phyloP scores from a whole-genome alignment of 139 green algal genomes.

The Pleodorina starrii region DNA sequence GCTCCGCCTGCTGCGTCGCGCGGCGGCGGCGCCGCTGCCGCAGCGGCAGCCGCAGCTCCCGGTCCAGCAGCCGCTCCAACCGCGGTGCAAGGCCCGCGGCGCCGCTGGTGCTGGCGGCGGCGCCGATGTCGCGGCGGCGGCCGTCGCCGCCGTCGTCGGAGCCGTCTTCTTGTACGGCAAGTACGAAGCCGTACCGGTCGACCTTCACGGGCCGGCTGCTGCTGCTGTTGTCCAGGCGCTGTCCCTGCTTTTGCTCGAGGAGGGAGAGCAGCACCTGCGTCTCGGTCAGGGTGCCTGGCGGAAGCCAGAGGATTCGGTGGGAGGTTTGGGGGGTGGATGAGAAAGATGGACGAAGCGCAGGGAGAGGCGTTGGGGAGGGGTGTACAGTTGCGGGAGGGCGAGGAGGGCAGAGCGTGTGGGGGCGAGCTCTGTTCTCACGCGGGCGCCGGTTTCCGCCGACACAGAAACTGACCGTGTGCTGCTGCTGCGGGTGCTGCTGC shows the following conservation, averaged over 20 bases:
- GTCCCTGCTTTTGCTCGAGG: neutral
- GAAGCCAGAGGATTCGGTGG: too few species aligned
- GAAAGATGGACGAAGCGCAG: too few species aligned
- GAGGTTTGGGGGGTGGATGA: too few species aligned
- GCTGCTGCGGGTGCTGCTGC: too few species aligned
- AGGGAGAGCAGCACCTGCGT: conserved; percentile 50
- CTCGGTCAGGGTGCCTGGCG: conserved; percentile 57
- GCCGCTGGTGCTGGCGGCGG: conserved; percentile 10
- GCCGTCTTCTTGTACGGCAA: neutral
- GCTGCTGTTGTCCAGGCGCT: neutral
- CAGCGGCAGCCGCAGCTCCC: neutral
- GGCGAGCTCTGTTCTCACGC: too few species aligned
- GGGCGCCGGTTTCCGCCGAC: too few species aligned
- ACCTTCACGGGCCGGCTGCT: conserved; percentile 31
- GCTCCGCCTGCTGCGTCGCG: neutral
- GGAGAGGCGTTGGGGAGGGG: too few species aligned
- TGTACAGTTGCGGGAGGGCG: too few species aligned
- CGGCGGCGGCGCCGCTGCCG: neutral
- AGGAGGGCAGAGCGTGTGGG: too few species aligned
- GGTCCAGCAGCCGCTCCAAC: neutral
- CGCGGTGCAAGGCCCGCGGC: neutral
- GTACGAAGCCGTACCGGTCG: conserved; percentile 60
- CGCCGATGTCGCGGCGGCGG: neutral
- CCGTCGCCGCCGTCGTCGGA: neutral
- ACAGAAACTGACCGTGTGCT: too few species aligned